phyloP scores from a whole-genome alignment of 1,284 basidiomycete genomes.

The Cryptococcus depauperatus region DNA sequence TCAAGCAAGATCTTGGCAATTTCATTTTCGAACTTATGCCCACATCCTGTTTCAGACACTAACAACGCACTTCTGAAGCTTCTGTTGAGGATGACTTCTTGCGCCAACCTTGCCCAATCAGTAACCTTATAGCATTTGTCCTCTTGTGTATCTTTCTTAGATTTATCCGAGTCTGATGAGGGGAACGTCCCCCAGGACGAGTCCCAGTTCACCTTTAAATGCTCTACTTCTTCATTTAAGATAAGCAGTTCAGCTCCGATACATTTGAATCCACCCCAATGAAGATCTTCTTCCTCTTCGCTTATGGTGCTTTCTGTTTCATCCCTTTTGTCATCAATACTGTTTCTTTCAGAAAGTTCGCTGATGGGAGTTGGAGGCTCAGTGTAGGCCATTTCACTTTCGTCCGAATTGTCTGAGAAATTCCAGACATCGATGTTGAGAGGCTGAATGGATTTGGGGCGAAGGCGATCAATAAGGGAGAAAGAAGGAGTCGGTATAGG shows the following conservation, averaged over 20 bases:
- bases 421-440: not conserved
- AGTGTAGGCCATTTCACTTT: too few relatives aligned
- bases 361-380: slow-evolving; percentile 39
- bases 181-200: slow-evolving; percentile 2
- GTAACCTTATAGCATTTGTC: slow-evolving; percentile 1
- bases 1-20: too few relatives aligned
- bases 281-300: slow-evolving; percentile 3
- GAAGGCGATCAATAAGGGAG: slow-evolving; percentile 2
- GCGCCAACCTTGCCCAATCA: slow-evolving; percentile 4
- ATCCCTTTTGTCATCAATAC: not conserved
- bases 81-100: slow-evolving; percentile 10
- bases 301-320: not conserved
- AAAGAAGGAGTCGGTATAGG: slow-evolving; percentile 26
- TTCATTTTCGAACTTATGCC: too few relatives aligned
- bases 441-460: not conserved
- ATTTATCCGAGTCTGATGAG: not conserved
- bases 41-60: not conserved
- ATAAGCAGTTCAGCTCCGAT: slow-evolving; percentile 27
- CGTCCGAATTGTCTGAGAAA: slow-evolving; percentile 6
- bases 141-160: not conserved
- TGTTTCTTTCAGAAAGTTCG: too few relatives aligned
- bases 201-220: slow-evolving; percentile 4
- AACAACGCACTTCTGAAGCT: slow-evolving; percentile 2
- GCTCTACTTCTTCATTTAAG: slow-evolving; percentile 11
- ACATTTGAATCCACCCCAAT: slow-evolving; percentile 23